Conservation (phyloP, 768 basidiomycete genomes). For the Boletus bicolor region DNA sequence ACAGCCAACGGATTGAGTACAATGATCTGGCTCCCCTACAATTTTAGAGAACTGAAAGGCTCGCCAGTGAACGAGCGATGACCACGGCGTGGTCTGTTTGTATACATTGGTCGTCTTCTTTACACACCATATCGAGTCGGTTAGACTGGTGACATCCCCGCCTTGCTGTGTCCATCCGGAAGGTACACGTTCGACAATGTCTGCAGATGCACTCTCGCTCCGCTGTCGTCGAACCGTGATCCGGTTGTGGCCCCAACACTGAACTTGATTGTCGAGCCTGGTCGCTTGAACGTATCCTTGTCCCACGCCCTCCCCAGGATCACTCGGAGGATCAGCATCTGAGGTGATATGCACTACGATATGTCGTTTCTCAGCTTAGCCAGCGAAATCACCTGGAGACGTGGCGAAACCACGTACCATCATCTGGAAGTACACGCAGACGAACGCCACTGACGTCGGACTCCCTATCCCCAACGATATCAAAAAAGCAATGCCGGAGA, state of each 20-base stretch:
- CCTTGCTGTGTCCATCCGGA: not conserved
- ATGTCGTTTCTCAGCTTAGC: not conserved
- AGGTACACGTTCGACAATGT: not conserved
- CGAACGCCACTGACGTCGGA: constrained; percentile 9
- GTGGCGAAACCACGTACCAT: constrained; percentile 14
- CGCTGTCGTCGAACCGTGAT: not conserved
- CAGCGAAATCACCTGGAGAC: too few relatives aligned
- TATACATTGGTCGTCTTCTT: not conserved
- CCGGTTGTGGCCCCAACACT: not conserved
- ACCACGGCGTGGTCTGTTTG: not conserved
- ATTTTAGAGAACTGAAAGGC: not conserved
- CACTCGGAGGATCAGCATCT: constrained; percentile 26
- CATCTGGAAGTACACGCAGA: constrained; percentile 13
- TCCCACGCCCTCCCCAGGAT: constrained; percentile 14
- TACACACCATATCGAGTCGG: not conserved
- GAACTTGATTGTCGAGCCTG: constrained; percentile 11
- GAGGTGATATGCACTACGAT: constrained; percentile 28
- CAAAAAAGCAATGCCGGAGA: constrained; percentile 25
- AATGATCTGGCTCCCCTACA: too few relatives aligned
- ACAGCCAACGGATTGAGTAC: too few relatives aligned
- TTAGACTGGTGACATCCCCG: not conserved
- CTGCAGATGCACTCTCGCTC: not conserved
- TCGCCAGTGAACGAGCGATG: not conserved
- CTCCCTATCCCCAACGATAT: constrained; percentile 17
- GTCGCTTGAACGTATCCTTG: not conserved